phyloP scores from a whole-genome alignment of 2,329 filamentous ascomycete species.

The Clathrospora elynae region DNA sequence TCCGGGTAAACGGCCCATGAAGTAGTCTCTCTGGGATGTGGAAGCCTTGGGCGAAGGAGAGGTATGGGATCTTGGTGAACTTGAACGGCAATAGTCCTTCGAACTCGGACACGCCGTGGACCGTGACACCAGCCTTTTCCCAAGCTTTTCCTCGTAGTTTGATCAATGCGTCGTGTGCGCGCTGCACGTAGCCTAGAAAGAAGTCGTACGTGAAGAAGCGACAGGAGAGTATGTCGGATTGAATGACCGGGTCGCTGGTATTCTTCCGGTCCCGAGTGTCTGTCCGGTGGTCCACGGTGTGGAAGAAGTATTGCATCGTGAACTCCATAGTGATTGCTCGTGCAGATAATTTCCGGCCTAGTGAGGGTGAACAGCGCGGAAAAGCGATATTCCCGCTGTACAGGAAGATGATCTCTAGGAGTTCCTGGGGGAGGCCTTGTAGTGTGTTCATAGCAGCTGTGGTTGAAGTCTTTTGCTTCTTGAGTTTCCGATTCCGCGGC shows the following conservation, averaged over 20 bases:
- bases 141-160: conserved; percentile 39
- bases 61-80: conserved; percentile 39
- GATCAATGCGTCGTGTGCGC: conserved; percentile 37
- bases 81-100: conserved; percentile 39
- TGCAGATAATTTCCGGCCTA: conserved; percentile 43
- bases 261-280: conserved; percentile 28
- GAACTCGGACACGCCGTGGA: conserved; percentile 31
- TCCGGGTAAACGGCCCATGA: conserved; percentile 42
- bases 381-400: conserved; percentile 45
- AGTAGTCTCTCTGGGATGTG: conserved; percentile 44
- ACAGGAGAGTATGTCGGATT: conserved; percentile 39
- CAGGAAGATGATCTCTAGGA: conserved; percentile 46
- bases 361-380: conserved; percentile 35
- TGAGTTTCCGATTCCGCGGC: too few species aligned
- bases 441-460: conserved; percentile 40
- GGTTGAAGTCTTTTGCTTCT: conserved; percentile 20
- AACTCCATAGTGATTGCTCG: conserved; percentile 35
- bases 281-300: conserved; percentile 40
- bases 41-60: conserved; percentile 41
- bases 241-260: conserved; percentile 27
- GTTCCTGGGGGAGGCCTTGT: conserved; percentile 42
- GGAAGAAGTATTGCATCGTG: conserved; percentile 41
- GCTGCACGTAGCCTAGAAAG: conserved; percentile 41
- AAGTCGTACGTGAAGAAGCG: conserved; percentile 47
- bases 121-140: conserved; percentile 33